These are phyloP conservation scores for Saccharomyces hybrid DNA, from an alignment of 1,139 yeast genomes.

Conservation along the genomic window DNA sequence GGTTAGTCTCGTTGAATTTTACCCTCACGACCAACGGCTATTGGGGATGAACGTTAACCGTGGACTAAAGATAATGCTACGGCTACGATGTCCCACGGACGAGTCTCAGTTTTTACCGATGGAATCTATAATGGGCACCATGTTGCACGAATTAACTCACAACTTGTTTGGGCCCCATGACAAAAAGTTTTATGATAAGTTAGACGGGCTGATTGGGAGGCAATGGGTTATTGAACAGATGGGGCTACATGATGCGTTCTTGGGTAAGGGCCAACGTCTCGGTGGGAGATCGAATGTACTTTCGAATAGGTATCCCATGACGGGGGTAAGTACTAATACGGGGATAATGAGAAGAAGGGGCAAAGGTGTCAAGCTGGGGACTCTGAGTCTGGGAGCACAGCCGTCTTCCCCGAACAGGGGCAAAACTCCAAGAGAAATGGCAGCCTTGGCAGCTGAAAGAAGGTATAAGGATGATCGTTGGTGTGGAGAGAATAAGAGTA, in stretches of 20 bases:
- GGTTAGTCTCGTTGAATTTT: constrained; percentile 70
- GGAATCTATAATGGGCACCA: constrained; percentile 66
- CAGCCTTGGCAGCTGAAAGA: constrained; percentile 59
- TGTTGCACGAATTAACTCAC: constrained; percentile 85
- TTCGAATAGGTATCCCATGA: constrained; percentile 9
- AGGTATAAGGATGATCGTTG: constrained; percentile 49
- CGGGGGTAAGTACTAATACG: constrained; percentile 5
- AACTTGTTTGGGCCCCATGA: constrained; percentile 78
- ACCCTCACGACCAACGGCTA: constrained; percentile 58
- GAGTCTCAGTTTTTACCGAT: constrained; percentile 54
- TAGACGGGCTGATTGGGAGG: constrained; percentile 55
- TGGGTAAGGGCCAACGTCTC: constrained; percentile 46
- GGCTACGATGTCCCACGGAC: constrained; percentile 58
- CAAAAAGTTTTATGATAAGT: constrained; percentile 52
- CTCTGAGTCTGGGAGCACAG: neutral
- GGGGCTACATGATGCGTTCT: constrained; percentile 31
- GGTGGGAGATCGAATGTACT: constrained; percentile 36
- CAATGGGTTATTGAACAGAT: constrained; percentile 49
- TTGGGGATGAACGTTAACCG: constrained; percentile 80
- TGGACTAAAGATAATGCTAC: constrained; percentile 67
- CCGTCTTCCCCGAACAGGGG: constrained; percentile 10
- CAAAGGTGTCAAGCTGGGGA: constrained; percentile 8
- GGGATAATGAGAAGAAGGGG: constrained; percentile 21
- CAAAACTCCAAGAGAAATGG: constrained; percentile 37
- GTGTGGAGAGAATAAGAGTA: constrained; percentile 34